Conservation (phyloP, 2,329 filamentous ascomycete genomes). For the Fusarium mangiferae region DNA sequence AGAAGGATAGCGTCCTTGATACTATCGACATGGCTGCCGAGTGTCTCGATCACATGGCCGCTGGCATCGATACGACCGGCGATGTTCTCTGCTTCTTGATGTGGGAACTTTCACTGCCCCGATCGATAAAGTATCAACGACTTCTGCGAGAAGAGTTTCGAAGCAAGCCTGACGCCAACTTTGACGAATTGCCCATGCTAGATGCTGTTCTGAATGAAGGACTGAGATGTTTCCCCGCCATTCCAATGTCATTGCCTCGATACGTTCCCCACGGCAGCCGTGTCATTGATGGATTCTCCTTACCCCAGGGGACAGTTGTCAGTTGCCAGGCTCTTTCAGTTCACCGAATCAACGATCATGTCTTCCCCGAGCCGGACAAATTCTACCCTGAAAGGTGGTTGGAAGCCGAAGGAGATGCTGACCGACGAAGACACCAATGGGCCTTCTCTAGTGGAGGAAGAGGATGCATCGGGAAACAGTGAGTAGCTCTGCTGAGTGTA, state of each 20-base stretch:
- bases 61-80: slow-evolving; percentile 77
- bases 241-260: slow-evolving; percentile 74
- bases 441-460: slow-evolving; percentile 73
- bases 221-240: slow-evolving; percentile 70
- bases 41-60: slow-evolving; percentile 77
- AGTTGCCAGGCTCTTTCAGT: slow-evolving; percentile 71
- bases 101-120: slow-evolving; percentile 74
- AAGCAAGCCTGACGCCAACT: slow-evolving; percentile 49
- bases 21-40: slow-evolving; percentile 70
- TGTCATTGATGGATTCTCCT: slow-evolving; percentile 63
- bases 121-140: slow-evolving; percentile 61
- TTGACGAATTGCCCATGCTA: slow-evolving; percentile 66
- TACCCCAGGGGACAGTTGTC: slow-evolving; percentile 66
- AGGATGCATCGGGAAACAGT: slow-evolving; percentile 75
- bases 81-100: slow-evolving; percentile 77
- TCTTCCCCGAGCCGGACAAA: slow-evolving; percentile 80
- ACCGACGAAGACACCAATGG: slow-evolving; percentile 71
- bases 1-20: slow-evolving; percentile 60
- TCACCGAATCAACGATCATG: slow-evolving; percentile 67
- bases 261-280: slow-evolving; percentile 66
- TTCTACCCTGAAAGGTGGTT: slow-evolving; percentile 91
- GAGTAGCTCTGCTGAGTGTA: slow-evolving; percentile 48
- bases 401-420: slow-evolving; percentile 75
- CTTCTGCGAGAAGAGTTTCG: slow-evolving; percentile 64
- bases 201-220: slow-evolving; percentile 73